Conservation (phyloP, 257 asterid genomes). For the Parsonsia alboflavescens region DNA sequence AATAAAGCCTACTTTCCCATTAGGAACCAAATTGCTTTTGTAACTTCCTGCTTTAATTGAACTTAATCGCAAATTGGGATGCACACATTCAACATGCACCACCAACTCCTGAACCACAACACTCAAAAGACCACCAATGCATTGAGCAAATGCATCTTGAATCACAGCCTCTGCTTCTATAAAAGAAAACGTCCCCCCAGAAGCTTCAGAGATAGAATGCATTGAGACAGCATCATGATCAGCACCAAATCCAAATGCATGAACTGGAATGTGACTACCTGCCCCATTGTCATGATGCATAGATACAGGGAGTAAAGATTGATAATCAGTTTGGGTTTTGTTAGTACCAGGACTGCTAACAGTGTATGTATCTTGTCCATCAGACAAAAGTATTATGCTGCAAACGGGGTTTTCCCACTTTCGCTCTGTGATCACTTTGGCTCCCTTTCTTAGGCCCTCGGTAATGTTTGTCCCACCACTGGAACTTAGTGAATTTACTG, state of each 20-base stretch:
- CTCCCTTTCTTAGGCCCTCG: slow-evolving; percentile 68
- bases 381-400: slow-evolving; percentile 75
- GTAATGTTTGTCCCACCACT: slow-evolving; percentile 88
- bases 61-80: slow-evolving; percentile 37
- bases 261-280: slow-evolving; percentile 58
- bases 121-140: slow-evolving; percentile 90
- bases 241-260: slow-evolving; percentile 80
- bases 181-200: slow-evolving; percentile 96
- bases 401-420: slow-evolving; percentile 62
- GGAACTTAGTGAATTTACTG: slow-evolving; percentile 72
- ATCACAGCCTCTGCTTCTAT: slow-evolving; percentile 73
- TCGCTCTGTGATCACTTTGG: slow-evolving; percentile 70
- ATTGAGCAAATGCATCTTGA: slow-evolving; percentile 98
- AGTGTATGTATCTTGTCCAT: slow-evolving; percentile 83
- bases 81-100: slow-evolving; percentile 62
- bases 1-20: slow-evolving; percentile 44
- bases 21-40: slow-evolving; percentile 29
- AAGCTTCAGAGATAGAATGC: slow-evolving; percentile 73
- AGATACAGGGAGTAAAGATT: slow-evolving; percentile 50
- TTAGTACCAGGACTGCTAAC: slow-evolving; percentile 21
- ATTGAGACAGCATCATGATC: slow-evolving; percentile 80
- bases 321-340: slow-evolving; percentile 17
- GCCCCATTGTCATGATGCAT: slow-evolving; percentile 39
- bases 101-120: slow-evolving; percentile 66
- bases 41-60: slow-evolving; percentile 80